These are phyloP conservation scores for Aspergillus sparsus DNA, from an alignment of 495 filamentous ascomycete genomes.

Conservation along the genomic window DNA sequence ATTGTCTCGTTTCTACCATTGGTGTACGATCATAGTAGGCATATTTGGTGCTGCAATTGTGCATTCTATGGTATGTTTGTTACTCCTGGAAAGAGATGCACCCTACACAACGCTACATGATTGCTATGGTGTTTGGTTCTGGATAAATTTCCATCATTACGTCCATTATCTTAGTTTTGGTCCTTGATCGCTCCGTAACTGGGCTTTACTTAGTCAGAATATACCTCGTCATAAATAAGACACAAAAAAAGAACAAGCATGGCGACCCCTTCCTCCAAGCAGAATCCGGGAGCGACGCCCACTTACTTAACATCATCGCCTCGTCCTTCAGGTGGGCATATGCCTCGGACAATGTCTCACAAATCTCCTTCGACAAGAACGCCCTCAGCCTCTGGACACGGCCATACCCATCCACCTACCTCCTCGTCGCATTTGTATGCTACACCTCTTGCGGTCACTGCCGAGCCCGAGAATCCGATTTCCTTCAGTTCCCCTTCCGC, in stretches of 20 bases:
- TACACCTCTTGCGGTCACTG: constrained; percentile 40
- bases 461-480: constrained; percentile 43
- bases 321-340: constrained; percentile 41
- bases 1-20: neutral
- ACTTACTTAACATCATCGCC: constrained; percentile 51
- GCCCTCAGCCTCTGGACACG: constrained; percentile 42
- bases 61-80: neutral
- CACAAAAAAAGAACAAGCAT: constrained; percentile 23
- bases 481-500: constrained; percentile 51
- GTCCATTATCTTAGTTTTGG: constrained; percentile 12
- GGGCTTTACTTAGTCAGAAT: neutral
- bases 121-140: constrained; percentile 1
- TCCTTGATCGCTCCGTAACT: neutral
- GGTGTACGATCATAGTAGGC: neutral
- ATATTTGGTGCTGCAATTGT: neutral
- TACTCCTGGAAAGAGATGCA: neutral
- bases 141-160: neutral
- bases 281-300: constrained; percentile 44
- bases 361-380: constrained; percentile 50
- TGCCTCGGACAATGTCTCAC: constrained; percentile 43
- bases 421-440: constrained; percentile 44
- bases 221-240: neutral
- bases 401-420: constrained; percentile 27
- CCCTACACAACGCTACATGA: neutral
- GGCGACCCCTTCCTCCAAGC: constrained; percentile 51